A percentile compares a stretch with the other conserved stretches of the same genome.
Conservation (phyloP, 805 yeast species). For the Ogataea populi-albae region DNA sequence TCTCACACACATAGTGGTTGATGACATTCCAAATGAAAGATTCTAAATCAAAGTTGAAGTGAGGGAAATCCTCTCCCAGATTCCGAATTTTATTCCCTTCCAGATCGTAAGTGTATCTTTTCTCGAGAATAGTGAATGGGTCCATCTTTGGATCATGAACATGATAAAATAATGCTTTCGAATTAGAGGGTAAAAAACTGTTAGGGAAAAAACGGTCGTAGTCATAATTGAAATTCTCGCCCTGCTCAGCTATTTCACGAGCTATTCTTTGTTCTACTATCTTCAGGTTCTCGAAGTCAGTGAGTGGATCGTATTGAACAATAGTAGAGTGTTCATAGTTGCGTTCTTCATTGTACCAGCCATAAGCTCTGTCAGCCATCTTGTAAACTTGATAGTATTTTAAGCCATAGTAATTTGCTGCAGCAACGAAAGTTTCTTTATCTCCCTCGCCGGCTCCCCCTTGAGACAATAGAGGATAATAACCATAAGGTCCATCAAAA, state of each 20-base stretch:
- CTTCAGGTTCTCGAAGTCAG: constrained; percentile 29
- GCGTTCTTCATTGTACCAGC: constrained; percentile 31
- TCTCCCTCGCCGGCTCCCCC: constrained; percentile 75
- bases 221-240: constrained; percentile 26
- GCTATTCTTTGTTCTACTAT: constrained; percentile 20
- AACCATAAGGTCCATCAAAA: constrained; percentile 57
- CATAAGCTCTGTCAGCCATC: constrained; percentile 32
- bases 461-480: constrained; percentile 57
- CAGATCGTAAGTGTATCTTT: constrained; percentile 27
- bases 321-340: constrained; percentile 35
- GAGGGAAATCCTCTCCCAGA: constrained; percentile 35
- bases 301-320: constrained; percentile 35
- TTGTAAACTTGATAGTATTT: constrained; percentile 55
- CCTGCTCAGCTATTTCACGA: constrained; percentile 22
- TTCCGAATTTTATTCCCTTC: constrained; percentile 32
- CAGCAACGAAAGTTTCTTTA: constrained; percentile 72
- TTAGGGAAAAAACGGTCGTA: constrained; percentile 28
- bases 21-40: constrained; percentile 33
- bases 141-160: constrained; percentile 56
- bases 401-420: constrained; percentile 51
- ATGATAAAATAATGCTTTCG: constrained; percentile 38
- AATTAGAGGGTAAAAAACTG: constrained; percentile 27
- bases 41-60: constrained; percentile 33
- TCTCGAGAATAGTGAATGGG: constrained; percentile 41
- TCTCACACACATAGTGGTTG: constrained; percentile 33